Percentiles rank a stretch among this genome's conserved stretches.
Evolutionary conservation across 345 rosid genomes (phyloP).

Genomic region (Dipteronia dyeriana): DNA sequence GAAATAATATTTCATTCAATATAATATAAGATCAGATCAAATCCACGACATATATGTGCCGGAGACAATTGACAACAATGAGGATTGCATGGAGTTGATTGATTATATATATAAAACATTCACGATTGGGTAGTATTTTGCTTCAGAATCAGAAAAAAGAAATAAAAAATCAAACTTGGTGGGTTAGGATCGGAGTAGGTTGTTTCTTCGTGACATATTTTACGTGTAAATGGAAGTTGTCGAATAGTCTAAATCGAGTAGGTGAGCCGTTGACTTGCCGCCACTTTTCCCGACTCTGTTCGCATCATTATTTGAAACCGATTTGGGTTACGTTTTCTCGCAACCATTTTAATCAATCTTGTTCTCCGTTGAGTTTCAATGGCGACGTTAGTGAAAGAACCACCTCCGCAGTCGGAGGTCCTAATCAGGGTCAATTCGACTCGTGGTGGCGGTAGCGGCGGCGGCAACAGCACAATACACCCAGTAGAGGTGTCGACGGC

Average conservation of each 20-base stretch:
- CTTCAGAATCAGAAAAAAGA: neutral
- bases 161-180: neutral
- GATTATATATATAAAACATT: neutral
- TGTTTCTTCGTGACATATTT: constrained; percentile 5
- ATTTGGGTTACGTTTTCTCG: neutral
- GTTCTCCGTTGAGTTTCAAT: constrained; percentile 1
- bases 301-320: neutral
- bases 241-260: neutral
- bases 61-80: neutral
- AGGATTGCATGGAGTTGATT: too few species aligned
- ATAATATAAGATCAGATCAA: neutral
- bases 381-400: constrained; percentile 7
- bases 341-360: neutral
- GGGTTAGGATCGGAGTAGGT: constrained; percentile 11
- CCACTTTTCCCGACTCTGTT: neutral
- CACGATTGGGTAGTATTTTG: neutral
- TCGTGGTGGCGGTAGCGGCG: constrained; percentile 24
- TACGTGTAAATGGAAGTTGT: neutral
- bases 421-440: constrained; percentile 42
- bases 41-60: neutral
- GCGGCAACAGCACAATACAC: constrained; percentile 33
- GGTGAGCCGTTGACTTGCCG: constrained; percentile 15
- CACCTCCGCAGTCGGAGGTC: constrained; percentile 25
- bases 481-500: constrained; percentile 44
- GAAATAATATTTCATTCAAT: neutral